A percentile compares a stretch with the other conserved stretches of the same genome.
These are phyloP conservation scores for Ceratonia siliqua DNA, from an alignment of 306 rosid species.

Conservation along the genomic window DNA sequence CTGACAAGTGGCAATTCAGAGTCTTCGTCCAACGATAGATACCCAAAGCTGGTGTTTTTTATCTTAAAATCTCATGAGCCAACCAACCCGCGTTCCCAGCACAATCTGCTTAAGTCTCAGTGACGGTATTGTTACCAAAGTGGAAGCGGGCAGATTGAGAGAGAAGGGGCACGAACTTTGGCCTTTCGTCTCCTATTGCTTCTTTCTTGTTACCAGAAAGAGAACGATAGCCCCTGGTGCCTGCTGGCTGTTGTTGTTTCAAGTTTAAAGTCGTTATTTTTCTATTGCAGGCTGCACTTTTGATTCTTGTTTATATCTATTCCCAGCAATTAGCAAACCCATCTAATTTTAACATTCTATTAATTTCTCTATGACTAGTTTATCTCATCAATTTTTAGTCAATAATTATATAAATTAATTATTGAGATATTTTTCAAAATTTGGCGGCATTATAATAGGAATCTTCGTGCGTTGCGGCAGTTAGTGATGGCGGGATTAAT, in stretches of 20 bases:
- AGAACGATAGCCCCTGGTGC: not conserved
- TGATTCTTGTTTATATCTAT: not conserved
- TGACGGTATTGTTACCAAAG: not conserved
- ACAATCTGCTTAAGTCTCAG: not conserved
- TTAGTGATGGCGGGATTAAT: too few species aligned
- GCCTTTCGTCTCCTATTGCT: not conserved
- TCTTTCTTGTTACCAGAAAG: not conserved
- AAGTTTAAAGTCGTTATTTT: not conserved
- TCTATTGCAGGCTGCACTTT: not conserved
- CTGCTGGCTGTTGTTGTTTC: not conserved
- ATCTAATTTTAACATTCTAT: not conserved
- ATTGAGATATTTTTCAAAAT: too few species aligned
- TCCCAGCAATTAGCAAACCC: not conserved
- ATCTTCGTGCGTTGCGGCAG: too few species aligned
- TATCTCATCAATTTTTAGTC: too few species aligned
- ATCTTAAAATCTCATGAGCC: not conserved
- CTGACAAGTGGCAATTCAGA: not conserved
- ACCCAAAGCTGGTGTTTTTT: not conserved
- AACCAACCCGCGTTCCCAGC: not conserved
- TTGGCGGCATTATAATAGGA: too few species aligned
- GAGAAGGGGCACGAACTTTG: not conserved
- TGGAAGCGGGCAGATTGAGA: not conserved
- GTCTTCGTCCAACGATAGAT: not conserved
- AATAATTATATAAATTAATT: too few species aligned
- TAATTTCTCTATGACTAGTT: too few species aligned